Evolutionary conservation across 768 basidiomycete genomes (phyloP).

Genomic region (Boletus tylopilopsis): DNA sequence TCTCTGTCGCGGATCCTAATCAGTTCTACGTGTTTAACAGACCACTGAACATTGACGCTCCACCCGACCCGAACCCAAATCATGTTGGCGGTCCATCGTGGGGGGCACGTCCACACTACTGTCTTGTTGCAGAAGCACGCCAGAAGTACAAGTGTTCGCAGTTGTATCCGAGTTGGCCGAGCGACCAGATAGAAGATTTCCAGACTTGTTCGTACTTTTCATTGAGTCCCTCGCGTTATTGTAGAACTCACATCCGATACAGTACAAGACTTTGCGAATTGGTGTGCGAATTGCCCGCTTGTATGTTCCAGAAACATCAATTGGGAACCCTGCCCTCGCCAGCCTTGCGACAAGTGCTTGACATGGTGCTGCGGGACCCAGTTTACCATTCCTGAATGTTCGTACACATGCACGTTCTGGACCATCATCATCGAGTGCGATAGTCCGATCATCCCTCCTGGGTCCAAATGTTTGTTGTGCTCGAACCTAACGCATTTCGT

Average conservation of each 20-base stretch:
- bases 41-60: slow-evolving; percentile 1
- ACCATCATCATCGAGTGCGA: slow-evolving; percentile 11
- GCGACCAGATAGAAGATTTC: background rate
- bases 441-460: slow-evolving; percentile 1
- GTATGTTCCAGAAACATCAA: slow-evolving; percentile 1
- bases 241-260: background rate
- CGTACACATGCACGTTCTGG: slow-evolving; percentile 1
- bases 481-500: background rate
- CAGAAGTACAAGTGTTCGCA: slow-evolving; percentile 7
- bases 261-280: slow-evolving; percentile 1
- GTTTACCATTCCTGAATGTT: background rate
- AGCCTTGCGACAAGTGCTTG: background rate
- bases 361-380: slow-evolving; percentile 4
- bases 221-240: background rate
- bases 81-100: background rate
- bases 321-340: background rate
- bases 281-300: background rate
- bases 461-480: slow-evolving; percentile 3
- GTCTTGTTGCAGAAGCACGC: slow-evolving; percentile 4
- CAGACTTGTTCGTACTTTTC: slow-evolving; percentile 1
- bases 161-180: slow-evolving; percentile 3
- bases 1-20: background rate
- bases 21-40: slow-evolving; percentile 6
- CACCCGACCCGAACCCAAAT: background rate
- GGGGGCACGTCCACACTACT: background rate